Percentiles rank a stretch among this genome's conserved stretches.
phyloP scores from a whole-genome alignment of 1,139 yeast species.

The Taphrina confusa region DNA sequence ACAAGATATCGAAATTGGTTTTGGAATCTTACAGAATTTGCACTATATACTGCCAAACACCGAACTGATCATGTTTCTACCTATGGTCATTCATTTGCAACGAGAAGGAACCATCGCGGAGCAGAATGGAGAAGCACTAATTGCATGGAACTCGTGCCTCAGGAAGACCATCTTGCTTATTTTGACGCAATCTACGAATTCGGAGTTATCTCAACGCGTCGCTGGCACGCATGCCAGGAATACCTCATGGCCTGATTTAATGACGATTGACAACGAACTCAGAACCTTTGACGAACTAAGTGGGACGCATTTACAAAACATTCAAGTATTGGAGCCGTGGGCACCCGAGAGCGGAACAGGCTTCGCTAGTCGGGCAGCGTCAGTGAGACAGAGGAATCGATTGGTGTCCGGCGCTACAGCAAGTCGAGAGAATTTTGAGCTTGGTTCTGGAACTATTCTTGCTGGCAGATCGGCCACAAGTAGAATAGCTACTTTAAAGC shows the following conservation, averaged over 20 bases:
- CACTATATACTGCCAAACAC: not conserved
- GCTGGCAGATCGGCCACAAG: not conserved
- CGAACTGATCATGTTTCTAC: not conserved
- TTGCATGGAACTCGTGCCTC: too few species aligned
- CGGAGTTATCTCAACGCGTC: too few species aligned
- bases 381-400: not conserved
- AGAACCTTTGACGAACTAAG: too few species aligned
- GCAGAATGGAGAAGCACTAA: too few species aligned
- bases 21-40: not conserved
- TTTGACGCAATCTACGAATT: too few species aligned
- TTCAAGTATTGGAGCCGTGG: not conserved
- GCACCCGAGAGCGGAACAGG: not conserved
- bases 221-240: too few species aligned
- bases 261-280: too few species aligned
- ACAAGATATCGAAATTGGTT: not conserved
- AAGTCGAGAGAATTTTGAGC: not conserved
- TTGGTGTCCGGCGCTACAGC: conserved; percentile 9
- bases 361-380: not conserved
- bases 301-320: not conserved
- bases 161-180: too few species aligned
- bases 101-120: too few species aligned
- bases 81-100: not conserved
- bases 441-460: not conserved
- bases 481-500: not conserved
- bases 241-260: too few species aligned